phyloP scores from a whole-genome alignment of 1,139 yeast species.

The Martiniozyma asiatica region DNA sequence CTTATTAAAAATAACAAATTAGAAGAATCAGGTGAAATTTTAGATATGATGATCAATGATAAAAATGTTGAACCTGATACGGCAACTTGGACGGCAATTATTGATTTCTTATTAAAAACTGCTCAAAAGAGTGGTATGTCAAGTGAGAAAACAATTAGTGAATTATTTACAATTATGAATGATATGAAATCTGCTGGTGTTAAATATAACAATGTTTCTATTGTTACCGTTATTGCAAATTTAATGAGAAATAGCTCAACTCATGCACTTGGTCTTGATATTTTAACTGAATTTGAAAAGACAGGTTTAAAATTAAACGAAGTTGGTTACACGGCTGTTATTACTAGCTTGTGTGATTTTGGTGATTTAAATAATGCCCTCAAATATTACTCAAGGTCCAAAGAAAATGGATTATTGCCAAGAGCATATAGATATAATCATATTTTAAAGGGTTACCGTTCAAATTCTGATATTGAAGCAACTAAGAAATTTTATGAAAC shows the following conservation, averaged over 20 bases:
- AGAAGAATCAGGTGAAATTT: conserved; percentile 24
- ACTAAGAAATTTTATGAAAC: conserved; percentile 14
- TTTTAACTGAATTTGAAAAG: conserved; percentile 33
- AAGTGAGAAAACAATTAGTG: conserved; percentile 28
- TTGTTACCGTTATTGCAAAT: conserved; percentile 46
- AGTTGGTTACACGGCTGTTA: conserved; percentile 42
- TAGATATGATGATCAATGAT: conserved; percentile 23
- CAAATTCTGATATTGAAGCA: conserved; percentile 11
- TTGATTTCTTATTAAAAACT: conserved; percentile 43
- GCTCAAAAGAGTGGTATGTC: conserved; percentile 26
- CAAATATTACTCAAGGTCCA: conserved; percentile 33
- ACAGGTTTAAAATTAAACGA: conserved; percentile 26
- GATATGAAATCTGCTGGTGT: conserved; percentile 31
- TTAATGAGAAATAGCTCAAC: conserved; percentile 37
- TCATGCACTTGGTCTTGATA: conserved; percentile 38
- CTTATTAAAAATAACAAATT: conserved; percentile 22
- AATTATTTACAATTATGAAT: conserved; percentile 27
- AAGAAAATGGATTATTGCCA: conserved; percentile 26
- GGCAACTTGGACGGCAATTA: conserved; percentile 53
- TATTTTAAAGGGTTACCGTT: conserved; percentile 39
- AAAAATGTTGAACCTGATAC: conserved; percentile 33
- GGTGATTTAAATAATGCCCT: conserved; percentile 42
- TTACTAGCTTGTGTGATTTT: conserved; percentile 41
- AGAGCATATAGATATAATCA: conserved; percentile 46
- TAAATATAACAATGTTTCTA: conserved; percentile 37